These are phyloP conservation scores for Triadica sebifera DNA, from an alignment of 345 rosid genomes.

Conservation along the genomic window DNA sequence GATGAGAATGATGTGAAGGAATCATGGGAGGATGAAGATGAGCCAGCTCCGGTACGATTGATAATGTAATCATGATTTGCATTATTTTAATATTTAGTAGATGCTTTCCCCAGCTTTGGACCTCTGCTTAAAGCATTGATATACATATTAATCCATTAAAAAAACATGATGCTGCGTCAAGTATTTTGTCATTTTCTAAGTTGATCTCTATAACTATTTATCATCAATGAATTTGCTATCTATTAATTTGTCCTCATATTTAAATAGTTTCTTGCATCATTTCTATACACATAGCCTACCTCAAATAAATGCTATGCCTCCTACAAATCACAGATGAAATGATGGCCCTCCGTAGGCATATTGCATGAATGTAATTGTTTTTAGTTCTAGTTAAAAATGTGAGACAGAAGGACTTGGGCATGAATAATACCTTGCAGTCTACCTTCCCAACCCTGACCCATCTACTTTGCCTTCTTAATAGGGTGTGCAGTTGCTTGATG, in stretches of 20 bases:
- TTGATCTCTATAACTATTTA: too few relatives aligned
- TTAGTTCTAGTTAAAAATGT: not conserved
- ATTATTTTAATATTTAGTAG: not conserved
- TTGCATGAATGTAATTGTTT: not conserved
- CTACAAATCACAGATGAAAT: not conserved
- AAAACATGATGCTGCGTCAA: not conserved
- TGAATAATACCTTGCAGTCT: not conserved
- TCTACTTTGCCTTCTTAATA: not conserved
- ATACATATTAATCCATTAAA: not conserved
- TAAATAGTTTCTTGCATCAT: not conserved
- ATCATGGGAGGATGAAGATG: constrained; percentile 98
- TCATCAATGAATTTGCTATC: too few relatives aligned
- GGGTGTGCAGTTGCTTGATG: not conserved
- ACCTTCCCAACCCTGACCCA: not conserved
- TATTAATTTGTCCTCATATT: not conserved
- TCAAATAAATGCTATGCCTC: not conserved
- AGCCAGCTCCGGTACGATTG: constrained; percentile 61
- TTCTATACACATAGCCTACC: not conserved
- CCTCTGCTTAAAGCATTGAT: not conserved
- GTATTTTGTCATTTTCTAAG: not conserved
- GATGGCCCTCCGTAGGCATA: not conserved
- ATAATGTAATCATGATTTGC: constrained; percentile 12
- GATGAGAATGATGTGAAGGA: constrained; percentile 89
- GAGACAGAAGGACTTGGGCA: not conserved
- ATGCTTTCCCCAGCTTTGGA: not conserved